Percentiles rank a stretch among this genome's conserved stretches.
Evolutionary conservation across 2,329 filamentous ascomycete genomes (phyloP).

Genomic region (Lachnum nothofagi): DNA sequence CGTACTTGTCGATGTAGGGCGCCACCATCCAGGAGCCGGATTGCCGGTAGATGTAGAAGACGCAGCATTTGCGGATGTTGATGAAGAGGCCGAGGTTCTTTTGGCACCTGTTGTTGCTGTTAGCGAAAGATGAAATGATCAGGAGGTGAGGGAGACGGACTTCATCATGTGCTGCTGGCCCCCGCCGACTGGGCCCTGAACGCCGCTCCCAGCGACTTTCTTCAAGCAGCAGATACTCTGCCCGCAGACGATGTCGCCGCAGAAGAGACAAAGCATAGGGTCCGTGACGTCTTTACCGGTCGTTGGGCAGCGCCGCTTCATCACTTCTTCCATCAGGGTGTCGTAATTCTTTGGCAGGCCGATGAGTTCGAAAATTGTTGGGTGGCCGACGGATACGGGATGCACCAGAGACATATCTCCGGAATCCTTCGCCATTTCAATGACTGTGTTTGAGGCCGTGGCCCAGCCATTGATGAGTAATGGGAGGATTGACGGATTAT

Average conservation of each 20-base stretch:
- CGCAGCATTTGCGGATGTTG: constrained; percentile 92
- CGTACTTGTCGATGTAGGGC: constrained; percentile 92
- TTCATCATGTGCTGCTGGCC: constrained; percentile 85
- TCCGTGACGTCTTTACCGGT: constrained; percentile 89
- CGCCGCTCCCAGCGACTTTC: constrained; percentile 39
- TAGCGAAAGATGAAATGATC: constrained; percentile 19
- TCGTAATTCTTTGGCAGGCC: constrained; percentile 91
- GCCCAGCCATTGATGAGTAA: constrained; percentile 66
- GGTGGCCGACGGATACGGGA: constrained; percentile 56
- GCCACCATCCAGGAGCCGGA: constrained; percentile 82
- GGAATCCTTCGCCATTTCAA: neutral
- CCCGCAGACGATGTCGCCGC: constrained; percentile 92
- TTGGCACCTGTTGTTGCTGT: constrained; percentile 61
- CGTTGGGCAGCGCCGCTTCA: constrained; percentile 74
- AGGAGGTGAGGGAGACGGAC: constrained; percentile 47
- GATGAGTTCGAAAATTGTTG: constrained; percentile 88
- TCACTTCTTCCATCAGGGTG: constrained; percentile 84
- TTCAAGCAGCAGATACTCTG: constrained; percentile 88
- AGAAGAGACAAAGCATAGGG: constrained; percentile 87
- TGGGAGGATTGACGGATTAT: constrained; percentile 32
- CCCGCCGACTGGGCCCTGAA: constrained; percentile 60
- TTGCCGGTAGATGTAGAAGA: constrained; percentile 76
- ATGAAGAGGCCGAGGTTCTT: constrained; percentile 88
- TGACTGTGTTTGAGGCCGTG: constrained; percentile 23
- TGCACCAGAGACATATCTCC: neutral